phyloP scores from a whole-genome alignment of 345 rosid species.

The Eucalyptus regnans region DNA sequence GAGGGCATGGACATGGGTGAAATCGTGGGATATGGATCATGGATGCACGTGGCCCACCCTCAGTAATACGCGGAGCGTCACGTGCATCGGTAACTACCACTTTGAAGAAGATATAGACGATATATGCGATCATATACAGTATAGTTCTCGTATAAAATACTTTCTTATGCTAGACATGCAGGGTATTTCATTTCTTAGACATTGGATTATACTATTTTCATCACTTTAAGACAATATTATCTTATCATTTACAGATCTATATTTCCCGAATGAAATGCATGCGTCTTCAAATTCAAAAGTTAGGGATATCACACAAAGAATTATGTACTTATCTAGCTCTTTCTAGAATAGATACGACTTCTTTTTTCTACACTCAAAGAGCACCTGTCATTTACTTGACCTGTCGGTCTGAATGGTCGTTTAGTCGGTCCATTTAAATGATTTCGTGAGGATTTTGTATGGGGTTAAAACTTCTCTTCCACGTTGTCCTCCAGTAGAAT shows the following conservation, averaged over 20 bases:
- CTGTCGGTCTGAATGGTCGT: rapidly evolving
- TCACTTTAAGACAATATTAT: not conserved
- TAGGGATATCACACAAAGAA: not conserved
- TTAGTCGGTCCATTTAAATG: not conserved
- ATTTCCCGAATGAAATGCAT: not conserved
- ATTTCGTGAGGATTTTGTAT: not conserved
- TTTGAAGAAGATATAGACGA: not conserved
- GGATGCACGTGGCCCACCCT: not conserved
- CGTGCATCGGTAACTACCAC: not conserved
- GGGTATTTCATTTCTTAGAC: not conserved
- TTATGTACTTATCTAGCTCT: not conserved
- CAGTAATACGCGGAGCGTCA: not conserved
- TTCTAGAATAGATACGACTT: not conserved
- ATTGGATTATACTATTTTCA: not conserved
- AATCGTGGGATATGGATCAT: not conserved
- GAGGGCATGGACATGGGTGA: not conserved
- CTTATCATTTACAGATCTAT: not conserved
- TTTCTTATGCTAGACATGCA: not conserved
- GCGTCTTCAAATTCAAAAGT: not conserved
- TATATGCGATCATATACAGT: not conserved
- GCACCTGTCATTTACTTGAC: not conserved
- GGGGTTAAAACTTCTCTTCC: not conserved
- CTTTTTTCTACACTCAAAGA: not conserved
- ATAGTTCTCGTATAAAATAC: not conserved
- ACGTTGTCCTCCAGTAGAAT: not conserved